These are phyloP conservation scores for Globisporangium splendens DNA, from an alignment of 352 stramenopile genomes.

Conservation along the genomic window DNA sequence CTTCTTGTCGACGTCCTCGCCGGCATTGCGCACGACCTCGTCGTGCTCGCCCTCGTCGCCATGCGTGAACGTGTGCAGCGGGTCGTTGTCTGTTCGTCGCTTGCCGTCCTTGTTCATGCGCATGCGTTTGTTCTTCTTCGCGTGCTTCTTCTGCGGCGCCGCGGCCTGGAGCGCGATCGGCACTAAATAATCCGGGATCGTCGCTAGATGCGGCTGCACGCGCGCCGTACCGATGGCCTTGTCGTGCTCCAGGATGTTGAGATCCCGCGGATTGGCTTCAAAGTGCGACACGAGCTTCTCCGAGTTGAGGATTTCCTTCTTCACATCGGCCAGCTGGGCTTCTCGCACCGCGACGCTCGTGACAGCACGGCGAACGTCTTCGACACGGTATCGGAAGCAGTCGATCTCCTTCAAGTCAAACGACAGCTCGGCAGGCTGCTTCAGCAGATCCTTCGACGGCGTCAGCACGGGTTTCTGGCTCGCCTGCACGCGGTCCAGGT, in stretches of 20 bases:
- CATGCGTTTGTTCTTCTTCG: conserved; percentile 77
- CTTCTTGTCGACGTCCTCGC: conserved; percentile 39
- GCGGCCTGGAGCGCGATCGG: conserved; percentile 92
- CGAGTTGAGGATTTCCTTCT: conserved; percentile 98
- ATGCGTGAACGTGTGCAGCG: conserved; percentile 93
- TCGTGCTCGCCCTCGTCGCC: conserved; percentile 49
- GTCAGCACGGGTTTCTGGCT: conserved; percentile 86
- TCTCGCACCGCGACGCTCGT: conserved; percentile 94
- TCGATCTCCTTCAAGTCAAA: conserved; percentile 99
- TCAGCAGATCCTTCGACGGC: conserved; percentile 76
- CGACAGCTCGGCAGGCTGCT: conserved; percentile 93
- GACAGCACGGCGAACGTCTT: conserved; percentile 93
- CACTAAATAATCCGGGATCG: conserved; percentile 97
- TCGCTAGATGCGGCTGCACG: conserved; percentile 93
- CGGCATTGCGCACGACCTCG: conserved; percentile 12
- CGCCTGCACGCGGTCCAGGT: conserved; percentile 90
- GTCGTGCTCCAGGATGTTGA: conserved; percentile 96
- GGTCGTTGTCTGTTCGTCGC: conserved; percentile 94
- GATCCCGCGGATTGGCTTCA: conserved; percentile 94
- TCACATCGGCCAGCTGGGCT: conserved; percentile 93
- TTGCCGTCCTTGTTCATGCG: conserved; percentile 57
- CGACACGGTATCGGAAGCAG: conserved; percentile 97
- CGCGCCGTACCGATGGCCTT: conserved; percentile 91
- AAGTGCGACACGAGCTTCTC: conserved; percentile 97
- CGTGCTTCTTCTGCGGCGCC: conserved; percentile 71